Conservation (phyloP, 768 basidiomycete species). For the Trametes gibbosa region DNA sequence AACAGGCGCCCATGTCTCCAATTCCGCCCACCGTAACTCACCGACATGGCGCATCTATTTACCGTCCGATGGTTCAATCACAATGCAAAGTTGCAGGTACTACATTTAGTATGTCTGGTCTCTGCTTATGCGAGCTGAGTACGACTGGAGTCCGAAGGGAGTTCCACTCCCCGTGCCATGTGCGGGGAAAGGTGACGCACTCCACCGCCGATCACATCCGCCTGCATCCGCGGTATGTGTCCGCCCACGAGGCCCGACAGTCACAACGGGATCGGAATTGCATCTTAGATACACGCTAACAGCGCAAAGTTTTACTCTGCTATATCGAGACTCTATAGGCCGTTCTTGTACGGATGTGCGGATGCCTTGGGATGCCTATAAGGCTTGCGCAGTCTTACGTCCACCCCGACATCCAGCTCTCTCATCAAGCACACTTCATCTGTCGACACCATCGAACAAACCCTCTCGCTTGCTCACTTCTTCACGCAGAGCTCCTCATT, state of each 20-base stretch:
- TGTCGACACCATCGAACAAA: neutral
- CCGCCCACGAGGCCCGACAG: neutral
- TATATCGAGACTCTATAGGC: neutral
- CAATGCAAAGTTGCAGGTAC: too few relatives aligned
- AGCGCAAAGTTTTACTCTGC: too few relatives aligned
- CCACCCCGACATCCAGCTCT: neutral
- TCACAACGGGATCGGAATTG: too few relatives aligned
- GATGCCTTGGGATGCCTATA: neutral
- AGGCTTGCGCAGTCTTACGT: neutral
- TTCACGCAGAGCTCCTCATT: too few relatives aligned
- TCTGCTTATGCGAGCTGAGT: too few relatives aligned
- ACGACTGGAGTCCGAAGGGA: neutral
- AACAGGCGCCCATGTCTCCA: too few relatives aligned
- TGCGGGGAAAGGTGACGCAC: neutral
- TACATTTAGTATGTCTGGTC: too few relatives aligned
- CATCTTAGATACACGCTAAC: too few relatives aligned
- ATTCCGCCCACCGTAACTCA: too few relatives aligned
- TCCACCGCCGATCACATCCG: conserved; percentile 11
- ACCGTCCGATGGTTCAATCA: neutral
- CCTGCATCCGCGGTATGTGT: neutral
- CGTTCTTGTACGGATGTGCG: neutral
- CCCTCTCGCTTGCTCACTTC: too few relatives aligned
- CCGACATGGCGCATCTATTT: too few relatives aligned
- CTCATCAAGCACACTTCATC: neutral
- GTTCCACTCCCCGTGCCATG: neutral